Evolutionary conservation across 495 filamentous ascomycete genomes (phyloP).

Genomic region (Xylaria flabelliformis): DNA sequence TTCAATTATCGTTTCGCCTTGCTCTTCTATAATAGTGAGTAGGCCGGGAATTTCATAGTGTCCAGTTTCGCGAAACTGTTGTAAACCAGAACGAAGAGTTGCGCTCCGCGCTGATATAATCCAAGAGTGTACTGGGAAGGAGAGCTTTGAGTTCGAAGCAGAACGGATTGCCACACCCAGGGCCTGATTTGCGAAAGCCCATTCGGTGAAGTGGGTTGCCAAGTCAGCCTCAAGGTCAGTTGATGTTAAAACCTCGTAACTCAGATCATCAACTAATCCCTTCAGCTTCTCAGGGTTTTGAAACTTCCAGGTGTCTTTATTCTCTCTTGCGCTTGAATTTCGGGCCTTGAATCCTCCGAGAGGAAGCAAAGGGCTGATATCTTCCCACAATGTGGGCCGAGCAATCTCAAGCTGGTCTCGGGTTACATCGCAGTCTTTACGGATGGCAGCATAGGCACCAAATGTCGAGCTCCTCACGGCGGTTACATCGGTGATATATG

Average conservation of each 20-base stretch:
- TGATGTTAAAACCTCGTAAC: constrained; percentile 58
- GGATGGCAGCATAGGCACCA: constrained; percentile 87
- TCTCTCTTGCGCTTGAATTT: constrained; percentile 34
- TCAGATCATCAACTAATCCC: constrained; percentile 43
- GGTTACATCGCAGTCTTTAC: constrained; percentile 84
- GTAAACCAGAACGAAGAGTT: constrained; percentile 67
- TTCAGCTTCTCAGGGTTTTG: constrained; percentile 43
- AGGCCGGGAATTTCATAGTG: constrained; percentile 55
- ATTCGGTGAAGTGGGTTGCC: constrained; percentile 46
- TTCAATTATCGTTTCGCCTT: constrained; percentile 59
- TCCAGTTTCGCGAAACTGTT: constrained; percentile 53
- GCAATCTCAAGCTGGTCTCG: constrained; percentile 72
- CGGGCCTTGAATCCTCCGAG: constrained; percentile 57
- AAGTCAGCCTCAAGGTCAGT: constrained; percentile 65
- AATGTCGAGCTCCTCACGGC: constrained; percentile 85
- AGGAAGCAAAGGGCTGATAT: constrained; percentile 71
- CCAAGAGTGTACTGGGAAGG: constrained; percentile 84
- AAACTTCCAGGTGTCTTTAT: constrained; percentile 44
- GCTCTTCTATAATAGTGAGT: constrained; percentile 61
- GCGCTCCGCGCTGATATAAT: constrained; percentile 76
- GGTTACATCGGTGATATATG: constrained; percentile 81
- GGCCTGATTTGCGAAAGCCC: constrained; percentile 42
- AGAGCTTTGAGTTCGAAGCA: constrained; percentile 65
- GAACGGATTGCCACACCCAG: constrained; percentile 59
- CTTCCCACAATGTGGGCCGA: constrained; percentile 71